Evolutionary conservation across 352 stramenopile genomes (phyloP), one percentile per base, ranked within the genome.

Genomic region (Pythium myriotylum): DNA sequence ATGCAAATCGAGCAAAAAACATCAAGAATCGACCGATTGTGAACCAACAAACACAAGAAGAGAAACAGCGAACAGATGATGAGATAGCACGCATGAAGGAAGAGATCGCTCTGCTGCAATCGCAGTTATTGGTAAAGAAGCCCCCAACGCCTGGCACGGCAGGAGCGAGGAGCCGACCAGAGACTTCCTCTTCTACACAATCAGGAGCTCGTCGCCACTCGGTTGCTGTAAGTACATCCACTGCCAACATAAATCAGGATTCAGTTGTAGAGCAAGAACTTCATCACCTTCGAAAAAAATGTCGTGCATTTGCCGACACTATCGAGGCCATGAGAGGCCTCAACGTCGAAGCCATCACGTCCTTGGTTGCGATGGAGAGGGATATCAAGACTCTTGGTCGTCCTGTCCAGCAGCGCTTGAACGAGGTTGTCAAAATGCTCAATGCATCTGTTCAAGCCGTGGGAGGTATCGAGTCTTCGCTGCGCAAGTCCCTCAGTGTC

Each of bases 11-110:
- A 16, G 98, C 98, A 37, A 99, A 99, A 79, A 99, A 99, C 65
- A 99, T 99, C 68, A 98, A 99, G 66, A 99, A 99, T 73, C 97
- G 97, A 53, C 96, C 97, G 3, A 96, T 98, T 55, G 97, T 99
- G 42, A 99, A 99, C 70, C 74, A 90, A 22, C 76, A 88, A 23
- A 64, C 65, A 0, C 70, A 76, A n/a, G 77, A 88, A 24, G 72
- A 76, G 2, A 84, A 90, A 42, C 65, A 79, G 33, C 75, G 72
- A 23, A 77, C 67, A 13, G 77, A 91, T 6, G 64, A 79, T 26
- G 72, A 85, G 42, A 84, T 95, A 23, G 59, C 67, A 20, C 83
- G 82, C 17, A 94, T 94, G 86, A 86, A 79, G 49, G 68, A 88
- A 42, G 84, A 95, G 53, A 95, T 94, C 26, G 70, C 76, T 10